Evolutionary conservation across 345 rosid genomes (phyloP).

Genomic region (Eucalyptus grandis): DNA sequence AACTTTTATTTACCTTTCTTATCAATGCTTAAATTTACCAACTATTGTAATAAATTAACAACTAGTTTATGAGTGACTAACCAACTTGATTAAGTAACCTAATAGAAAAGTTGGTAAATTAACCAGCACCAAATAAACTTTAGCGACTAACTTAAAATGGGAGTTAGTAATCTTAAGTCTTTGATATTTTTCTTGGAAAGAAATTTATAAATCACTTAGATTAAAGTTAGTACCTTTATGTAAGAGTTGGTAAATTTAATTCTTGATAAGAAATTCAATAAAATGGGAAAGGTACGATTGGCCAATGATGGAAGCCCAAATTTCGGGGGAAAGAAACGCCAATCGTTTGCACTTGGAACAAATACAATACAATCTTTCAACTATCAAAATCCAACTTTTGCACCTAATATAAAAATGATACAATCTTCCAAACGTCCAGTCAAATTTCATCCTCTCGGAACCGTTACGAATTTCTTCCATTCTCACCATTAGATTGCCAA

Average conservation of each 20-base stretch:
- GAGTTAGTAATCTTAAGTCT: no score
- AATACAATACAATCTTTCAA: not conserved
- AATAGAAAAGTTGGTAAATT: no score
- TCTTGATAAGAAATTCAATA: not conserved
- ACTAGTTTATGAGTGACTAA: no score
- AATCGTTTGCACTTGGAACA: not conserved
- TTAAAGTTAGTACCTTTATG: no score
- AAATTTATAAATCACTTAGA: no score
- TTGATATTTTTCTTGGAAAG: no score
- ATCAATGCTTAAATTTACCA: no score
- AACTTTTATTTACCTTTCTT: no score
- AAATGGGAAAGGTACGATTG: not conserved
- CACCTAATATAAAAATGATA: not conserved
- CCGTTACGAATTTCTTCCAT: not conserved
- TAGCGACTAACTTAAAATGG: no score
- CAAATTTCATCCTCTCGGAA: not conserved
- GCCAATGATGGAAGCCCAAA: not conserved
- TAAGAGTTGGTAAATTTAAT: not conserved
- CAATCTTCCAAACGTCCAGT: not conserved
- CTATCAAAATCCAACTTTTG: not conserved
- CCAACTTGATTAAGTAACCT: no score
- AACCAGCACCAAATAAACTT: no score
- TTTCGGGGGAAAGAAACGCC: not conserved
- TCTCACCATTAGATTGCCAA: not conserved
- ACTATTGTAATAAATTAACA: no score